Conservation (phyloP, 306 rosid genomes). For the Cucurbita ficifolia region DNA sequence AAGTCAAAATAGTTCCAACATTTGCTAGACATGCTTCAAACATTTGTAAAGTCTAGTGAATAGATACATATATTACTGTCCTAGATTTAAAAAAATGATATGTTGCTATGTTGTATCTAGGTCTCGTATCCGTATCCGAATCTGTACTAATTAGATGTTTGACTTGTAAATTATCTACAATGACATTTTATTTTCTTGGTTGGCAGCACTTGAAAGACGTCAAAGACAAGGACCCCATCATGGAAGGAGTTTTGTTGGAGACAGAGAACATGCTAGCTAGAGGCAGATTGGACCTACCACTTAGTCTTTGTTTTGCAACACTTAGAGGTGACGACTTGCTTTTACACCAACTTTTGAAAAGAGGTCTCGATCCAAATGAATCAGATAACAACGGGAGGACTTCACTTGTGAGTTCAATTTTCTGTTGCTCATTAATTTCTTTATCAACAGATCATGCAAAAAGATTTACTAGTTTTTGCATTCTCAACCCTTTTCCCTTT, state of each 20-base stretch:
- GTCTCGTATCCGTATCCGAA: too few species aligned
- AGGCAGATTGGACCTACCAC: conserved; percentile 74
- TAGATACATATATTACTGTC: too few species aligned
- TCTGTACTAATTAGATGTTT: neutral
- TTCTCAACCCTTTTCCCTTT: neutral
- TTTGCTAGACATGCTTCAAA: too few species aligned
- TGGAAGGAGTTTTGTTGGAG: conserved; percentile 72
- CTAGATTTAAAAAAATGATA: too few species aligned
- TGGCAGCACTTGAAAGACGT: conserved; percentile 59
- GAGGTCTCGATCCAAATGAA: conserved; percentile 69
- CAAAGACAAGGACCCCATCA: conserved; percentile 54
- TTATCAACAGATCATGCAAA: neutral
- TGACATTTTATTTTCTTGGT: conserved; percentile 6
- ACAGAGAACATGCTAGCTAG: conserved; percentile 78
- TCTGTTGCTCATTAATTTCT: neutral
- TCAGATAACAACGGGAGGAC: conserved; percentile 64
- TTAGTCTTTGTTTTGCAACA: conserved; percentile 76
- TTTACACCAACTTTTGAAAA: conserved; percentile 57
- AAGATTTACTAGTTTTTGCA: neutral
- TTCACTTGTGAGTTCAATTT: conserved; percentile 46
- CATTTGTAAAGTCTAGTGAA: too few species aligned
- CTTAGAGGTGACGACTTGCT: conserved; percentile 67
- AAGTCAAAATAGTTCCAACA: too few species aligned
- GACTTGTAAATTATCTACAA: neutral
- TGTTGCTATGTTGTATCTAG: too few species aligned